Base-by-base conservation (phyloP, 306 rosid species). In the Dalbergia cultrata region DNA sequence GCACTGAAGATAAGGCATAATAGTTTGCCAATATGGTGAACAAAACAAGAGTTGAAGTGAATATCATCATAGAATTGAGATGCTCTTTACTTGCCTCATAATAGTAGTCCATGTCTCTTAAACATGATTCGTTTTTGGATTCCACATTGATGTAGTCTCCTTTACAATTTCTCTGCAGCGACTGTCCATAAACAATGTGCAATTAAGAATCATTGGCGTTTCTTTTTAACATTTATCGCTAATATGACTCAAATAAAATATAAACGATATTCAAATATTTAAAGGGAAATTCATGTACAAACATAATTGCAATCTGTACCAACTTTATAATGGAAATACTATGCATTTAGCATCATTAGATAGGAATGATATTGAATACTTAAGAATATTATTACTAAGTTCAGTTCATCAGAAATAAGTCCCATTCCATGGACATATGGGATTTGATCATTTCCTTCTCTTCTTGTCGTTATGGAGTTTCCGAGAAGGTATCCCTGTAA, bases 361-460 rank as follows among this genome's bases (percentile, higher is more conserved):
- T 26, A 26, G 31, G 31, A 26, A 26, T 26, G 31, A 26, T 7
- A 37, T 5, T 47, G 53, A 47, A 47, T 47, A 47, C 16, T 47
- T 54, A 33, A 71, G 3, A 7, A 56, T 12, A 9, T 52, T 66
- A 67, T 65, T 44, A 85, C 91, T 90, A 80, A 65, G 1, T 43
- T 84, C 18, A 85, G 76, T 77, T 90, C 91, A 61, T 76, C 83
- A 5, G 91, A 88, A 53, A 87, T 85, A 41, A 90, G 77, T 13
- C 63, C 82, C 89, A 81, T 77, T 33, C 88, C 85, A 67, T 85
- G 90, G 76, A 86, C 84, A 82, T 71, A 65, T 86, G 85, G 19
- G 9, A 16, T 18, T 64, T 14, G 13, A 5, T 66, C 49, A 26
- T 80, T 73, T 44, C 0, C 14, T 50, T 37, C 19, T 5, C 54